Base-by-base conservation (phyloP, 148 eudicot genomes). In the Vaccinium vitisidaea region DNA sequence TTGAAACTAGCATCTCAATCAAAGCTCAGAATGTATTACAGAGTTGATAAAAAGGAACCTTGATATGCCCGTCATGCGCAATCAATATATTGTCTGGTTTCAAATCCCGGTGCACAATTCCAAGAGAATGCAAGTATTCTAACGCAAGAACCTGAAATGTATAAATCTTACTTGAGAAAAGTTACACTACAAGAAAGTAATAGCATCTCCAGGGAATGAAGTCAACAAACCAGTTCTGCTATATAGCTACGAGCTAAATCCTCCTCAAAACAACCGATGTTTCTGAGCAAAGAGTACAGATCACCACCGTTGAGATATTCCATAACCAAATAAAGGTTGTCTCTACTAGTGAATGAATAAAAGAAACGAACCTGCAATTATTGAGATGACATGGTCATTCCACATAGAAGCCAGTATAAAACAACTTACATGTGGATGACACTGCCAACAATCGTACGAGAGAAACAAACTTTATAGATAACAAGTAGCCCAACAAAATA, bases 281-380 rank as follows among this genome's bases (percentile, higher is more conserved):
- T 92, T 75, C 84, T 85, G 6, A 92, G 93, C 88, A 92, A 83
- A 88, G 95, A 92, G 85, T 86, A 92, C 32, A 92, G 80, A 86
- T 92, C 95, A 59, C 95, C 95, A 77, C 95, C 95, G 82, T 89
- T 92, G 75, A 92, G 92, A 87, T 92, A 92, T 56, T 92, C 95
- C 93, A 92, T 92, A 55, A 92, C 95, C 88, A 92, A 86, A 88
- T 90, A 92, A 81, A 92, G 91, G 87, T 90, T 84, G 83, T 91
- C 95, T 82, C 83, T 89, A 84, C 91, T 91, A 71, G 95, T 92
- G 83, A 92, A 92, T 79, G 95, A 92, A 85, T 92, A 92, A 85
- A 89, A 92, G 84, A 92, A 92, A 5, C 93, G 91, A 86, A 92
- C 95, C 95, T 92, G 88, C 82, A 69, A 85, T 23, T 49, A 83